Evolutionary conservation across 2,329 filamentous ascomycete species (phyloP), one percentile per base, ranked within the genome.

Genomic region (Pseudogymnoascus sp.): DNA sequence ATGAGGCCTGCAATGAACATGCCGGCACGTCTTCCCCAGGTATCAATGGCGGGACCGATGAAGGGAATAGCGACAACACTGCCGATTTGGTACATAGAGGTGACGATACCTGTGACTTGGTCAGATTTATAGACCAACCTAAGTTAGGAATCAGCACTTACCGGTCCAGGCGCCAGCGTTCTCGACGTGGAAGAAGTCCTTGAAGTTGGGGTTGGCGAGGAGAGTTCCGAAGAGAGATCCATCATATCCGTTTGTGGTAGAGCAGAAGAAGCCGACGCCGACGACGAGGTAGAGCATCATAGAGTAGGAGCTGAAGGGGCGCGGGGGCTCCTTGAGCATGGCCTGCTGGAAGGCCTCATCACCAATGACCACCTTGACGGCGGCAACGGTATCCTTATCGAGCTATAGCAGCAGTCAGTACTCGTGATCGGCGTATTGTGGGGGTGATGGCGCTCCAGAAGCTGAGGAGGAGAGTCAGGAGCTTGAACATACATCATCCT

Each of bases 311-410:
- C 76, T 77, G 71, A 75, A 80, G 60, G 78, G 73, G 36, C 68
- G 73, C 23, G 80, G 78, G 7, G 80, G 79, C 69, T 85, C 83
- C 73, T 81, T 80, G 70, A 82, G 70, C 73, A 81, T 77, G 21
- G 83, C 83, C 72, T 84, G 80, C 68, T 81, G 78, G 73, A 79
- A 84, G 61, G 81, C 80, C 68, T 82, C 80, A 67, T 79, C 80
- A 66, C 83, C 83, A 21, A 70, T 75, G 68, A 84, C 75, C 65
- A 81, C 75, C 68, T 79, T 81, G 69, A 78, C 73, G 64, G 76
- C 71, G 19, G 63, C 63, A 21, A 65, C 60, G 36, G 48, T 7
- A 34, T 25, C 19, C 25, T 64, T 25, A 14, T 64, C 61, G 36
- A 54, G 23, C 45, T 54, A 54, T 16, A 31, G 8, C 23, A 14